Percentiles rank a stretch among this genome's conserved stretches.
These are phyloP conservation scores for Wickerhamomyces chaumierensis DNA, from an alignment of 805 yeast genomes.

Conservation along the genomic window DNA sequence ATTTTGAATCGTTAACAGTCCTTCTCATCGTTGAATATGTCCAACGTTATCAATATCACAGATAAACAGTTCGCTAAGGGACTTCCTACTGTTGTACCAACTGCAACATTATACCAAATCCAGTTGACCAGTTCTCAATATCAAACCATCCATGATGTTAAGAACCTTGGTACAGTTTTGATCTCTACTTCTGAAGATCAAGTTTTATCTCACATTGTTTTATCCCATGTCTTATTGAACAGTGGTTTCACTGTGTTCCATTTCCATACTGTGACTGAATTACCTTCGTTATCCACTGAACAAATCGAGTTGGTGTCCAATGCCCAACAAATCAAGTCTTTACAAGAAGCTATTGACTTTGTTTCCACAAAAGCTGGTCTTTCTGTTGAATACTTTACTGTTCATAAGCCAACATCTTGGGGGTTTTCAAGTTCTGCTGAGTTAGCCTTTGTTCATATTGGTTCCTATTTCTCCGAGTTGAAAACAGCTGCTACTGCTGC, in stretches of 20 bases:
- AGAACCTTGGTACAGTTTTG: neutral
- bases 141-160: neutral
- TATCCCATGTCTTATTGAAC: neutral
- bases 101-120: neutral
- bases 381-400: neutral
- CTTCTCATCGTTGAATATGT: neutral
- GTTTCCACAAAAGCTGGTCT: neutral
- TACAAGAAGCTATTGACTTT: neutral
- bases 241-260: neutral
- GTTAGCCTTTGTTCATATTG: constrained; percentile 30
- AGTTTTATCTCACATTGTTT: neutral
- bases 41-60: neutral
- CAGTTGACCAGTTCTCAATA: neutral
- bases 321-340: neutral
- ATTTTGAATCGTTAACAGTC: no score
- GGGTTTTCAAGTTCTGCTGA: constrained; percentile 1
- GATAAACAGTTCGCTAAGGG: neutral
- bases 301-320: no score
- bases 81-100: neutral
- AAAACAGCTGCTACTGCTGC: constrained; percentile 18
- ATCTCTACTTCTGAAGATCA: neutral
- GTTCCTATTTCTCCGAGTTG: constrained; percentile 40
- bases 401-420: neutral
- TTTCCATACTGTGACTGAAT: neutral
- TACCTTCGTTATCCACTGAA: neutral